Base-by-base conservation (phyloP, 176 grass and related monocot genomes). In the Carex littledalei region DNA sequence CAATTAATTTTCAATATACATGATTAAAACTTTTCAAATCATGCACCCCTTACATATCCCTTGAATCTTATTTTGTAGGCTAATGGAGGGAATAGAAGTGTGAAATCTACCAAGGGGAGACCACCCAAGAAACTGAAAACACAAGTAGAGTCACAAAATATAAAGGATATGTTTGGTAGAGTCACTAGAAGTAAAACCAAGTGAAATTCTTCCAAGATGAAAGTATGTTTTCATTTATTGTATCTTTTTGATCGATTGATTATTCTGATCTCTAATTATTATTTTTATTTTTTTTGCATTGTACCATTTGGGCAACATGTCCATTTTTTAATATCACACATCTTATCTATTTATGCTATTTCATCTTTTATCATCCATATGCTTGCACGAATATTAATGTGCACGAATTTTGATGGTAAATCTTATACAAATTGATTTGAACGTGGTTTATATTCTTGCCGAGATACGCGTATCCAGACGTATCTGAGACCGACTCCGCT, bases 111-210 rank as follows among this genome's bases (percentile, higher is more conserved):
- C 49, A 92, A 91, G 87, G 91, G 93, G 81, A 91, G 86, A 63
- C 91, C 85, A 58, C 65, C 85, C 9, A 99, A 99, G 82, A 99
- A 92, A 72, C 76, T 60, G 5, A 99, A 99, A 76, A 52, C 32
- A 6, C 85, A 94, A 84, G 86, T 90, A 32, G 91, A 90, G 77
- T 99, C 93, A 2, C 86, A 89, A 84, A 99, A 94, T 84, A 95
- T 99, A 32, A 90, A 91, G 85, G 96, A 99, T 61, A 95, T 99
- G 93, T 99, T 99, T 86, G 76, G 80, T 56, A 98, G 85, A 84
- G 89, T 87, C 52, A 90, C 91, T 71, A 95, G 86, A 89, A 93
- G 61, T 37, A 85, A 89, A 80, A 59, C 81, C n/a, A 83, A 83
- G 62, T 83, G 32, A 83, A 81, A 34, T 50, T 52, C 7, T 83